These are phyloP conservation scores for Diaporthe longicolla DNA, from an alignment of 2,329 filamentous ascomycete species.

Conservation along the genomic window DNA sequence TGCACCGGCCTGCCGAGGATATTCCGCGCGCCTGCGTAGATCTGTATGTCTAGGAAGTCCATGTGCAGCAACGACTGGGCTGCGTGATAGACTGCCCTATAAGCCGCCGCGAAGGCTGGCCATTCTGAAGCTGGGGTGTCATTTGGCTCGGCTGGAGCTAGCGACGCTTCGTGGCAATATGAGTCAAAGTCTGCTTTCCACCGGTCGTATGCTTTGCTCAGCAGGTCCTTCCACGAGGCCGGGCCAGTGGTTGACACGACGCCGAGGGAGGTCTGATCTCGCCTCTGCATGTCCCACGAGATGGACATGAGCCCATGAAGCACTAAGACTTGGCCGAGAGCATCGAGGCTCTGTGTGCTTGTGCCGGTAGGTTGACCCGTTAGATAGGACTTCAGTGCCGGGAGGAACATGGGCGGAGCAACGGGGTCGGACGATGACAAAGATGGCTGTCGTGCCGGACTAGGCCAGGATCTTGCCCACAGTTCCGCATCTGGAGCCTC, in stretches of 20 bases:
- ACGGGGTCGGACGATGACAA: not conserved
- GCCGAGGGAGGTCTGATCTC: constrained; percentile 73
- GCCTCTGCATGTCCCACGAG: constrained; percentile 72
- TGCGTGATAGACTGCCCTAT: constrained; percentile 70
- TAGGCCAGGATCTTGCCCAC: constrained; percentile 46
- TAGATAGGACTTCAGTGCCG: constrained; percentile 70
- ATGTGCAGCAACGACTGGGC: constrained; percentile 70
- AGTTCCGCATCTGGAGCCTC: constrained; percentile 67
- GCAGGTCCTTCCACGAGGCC: constrained; percentile 62
- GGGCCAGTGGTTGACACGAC: constrained; percentile 49
- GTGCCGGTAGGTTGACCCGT: constrained; percentile 55
- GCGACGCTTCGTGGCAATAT: constrained; percentile 57
- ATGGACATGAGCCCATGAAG: constrained; percentile 75
- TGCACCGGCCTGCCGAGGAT: constrained; percentile 70
- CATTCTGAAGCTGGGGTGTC: constrained; percentile 54
- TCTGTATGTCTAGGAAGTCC: constrained; percentile 73
- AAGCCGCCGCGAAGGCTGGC: constrained; percentile 62
- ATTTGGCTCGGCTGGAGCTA: constrained; percentile 44
- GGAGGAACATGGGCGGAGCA: constrained; percentile 65
- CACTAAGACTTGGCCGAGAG: constrained; percentile 66
- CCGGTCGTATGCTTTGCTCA: constrained; percentile 66
- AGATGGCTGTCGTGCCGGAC: not conserved
- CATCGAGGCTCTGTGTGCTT: constrained; percentile 60
- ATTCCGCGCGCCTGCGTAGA: constrained; percentile 71
- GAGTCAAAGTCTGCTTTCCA: constrained; percentile 72